Evolutionary conservation across 2,329 filamentous ascomycete genomes (phyloP), one percentile per base, ranked within the genome.

Genomic region (Beauveria sp.): DNA sequence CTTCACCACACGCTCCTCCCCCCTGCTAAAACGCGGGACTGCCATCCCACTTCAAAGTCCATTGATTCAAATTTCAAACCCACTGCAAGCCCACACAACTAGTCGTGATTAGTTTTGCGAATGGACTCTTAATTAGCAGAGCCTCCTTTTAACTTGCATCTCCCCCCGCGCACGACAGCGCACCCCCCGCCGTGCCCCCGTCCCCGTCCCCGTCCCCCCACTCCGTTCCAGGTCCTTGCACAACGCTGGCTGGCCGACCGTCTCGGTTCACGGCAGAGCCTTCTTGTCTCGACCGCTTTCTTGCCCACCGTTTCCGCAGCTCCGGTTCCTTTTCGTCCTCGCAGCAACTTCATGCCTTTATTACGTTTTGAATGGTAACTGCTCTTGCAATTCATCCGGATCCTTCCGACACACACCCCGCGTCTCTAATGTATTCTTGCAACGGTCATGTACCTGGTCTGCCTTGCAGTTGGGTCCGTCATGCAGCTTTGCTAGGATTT

Each of bases 251-350:
- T 43, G 30, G 43, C 16, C 18, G 34, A 51, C 47, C 46, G 46
- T 60, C 49, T 60, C 58, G 58, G 58, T 60, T 53, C 49, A 38
- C 57, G 57, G 57, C 57, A 59, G 49, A 42, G 40, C 34, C 38
- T 38, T n/a, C 18, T 38, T 14, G 47, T 40, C 20, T 59, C 46
- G 49, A n/a, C 28, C 18, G 43, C n/a, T 14, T 26, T 26, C 24
- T 20, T n/a, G 24, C 14, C 38, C 34, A 14, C 34, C 34, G 14
- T 38, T 56, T 3, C 5, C 7, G 12, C 18, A 10, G 9, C 26
- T 24, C 58, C 58, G 58, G 51, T 43, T 61, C 51, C 49, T 61
- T 61, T 55, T 61, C 58, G 58, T 61, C 43, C 30, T 54, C 38
- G 4, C 40, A 26, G 40, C 26, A 24, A 8, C 24, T 51, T 14